Evolutionary conservation across 2,329 filamentous ascomycete species (phyloP).

Genomic region (Ascochyta lentis): DNA sequence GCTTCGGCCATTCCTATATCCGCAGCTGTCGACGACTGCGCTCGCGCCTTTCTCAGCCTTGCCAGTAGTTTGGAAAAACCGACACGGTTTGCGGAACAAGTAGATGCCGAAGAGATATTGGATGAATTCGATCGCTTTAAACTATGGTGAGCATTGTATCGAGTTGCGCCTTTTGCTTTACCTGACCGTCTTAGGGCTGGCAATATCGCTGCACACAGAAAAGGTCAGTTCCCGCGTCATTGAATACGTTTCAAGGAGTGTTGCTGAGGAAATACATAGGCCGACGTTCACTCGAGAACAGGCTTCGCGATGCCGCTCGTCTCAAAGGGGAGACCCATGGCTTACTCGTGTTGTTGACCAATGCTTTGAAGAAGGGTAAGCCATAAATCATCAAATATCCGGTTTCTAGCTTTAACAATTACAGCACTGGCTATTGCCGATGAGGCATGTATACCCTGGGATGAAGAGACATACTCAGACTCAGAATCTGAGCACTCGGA

Average conservation of each 20-base stretch:
- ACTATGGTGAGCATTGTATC: background rate
- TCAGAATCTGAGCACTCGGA: background rate
- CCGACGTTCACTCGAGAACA: constrained; percentile 1
- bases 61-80: background rate
- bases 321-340: background rate
- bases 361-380: background rate
- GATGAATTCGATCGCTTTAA: constrained; percentile 13
- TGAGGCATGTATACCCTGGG: background rate
- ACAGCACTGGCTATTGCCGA: background rate
- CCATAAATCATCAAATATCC: too few species aligned
- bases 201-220: too few species aligned
- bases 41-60: constrained; percentile 7
- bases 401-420: background rate
- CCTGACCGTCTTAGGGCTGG: too few species aligned
- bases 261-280: background rate
- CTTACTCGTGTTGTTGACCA: background rate
- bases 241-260: too few species aligned
- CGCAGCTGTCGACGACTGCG: constrained; percentile 6
- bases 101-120: background rate
- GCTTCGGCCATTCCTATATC: background rate
- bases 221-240: too few species aligned
- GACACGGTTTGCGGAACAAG: background rate
- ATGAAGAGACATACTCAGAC: constrained; percentile 1
- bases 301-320: constrained; percentile 1
- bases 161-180: too few species aligned